phyloP scores from a whole-genome alignment of 225 moss, liverwort and hornwort genomes.

The Ulota crispa region DNA sequence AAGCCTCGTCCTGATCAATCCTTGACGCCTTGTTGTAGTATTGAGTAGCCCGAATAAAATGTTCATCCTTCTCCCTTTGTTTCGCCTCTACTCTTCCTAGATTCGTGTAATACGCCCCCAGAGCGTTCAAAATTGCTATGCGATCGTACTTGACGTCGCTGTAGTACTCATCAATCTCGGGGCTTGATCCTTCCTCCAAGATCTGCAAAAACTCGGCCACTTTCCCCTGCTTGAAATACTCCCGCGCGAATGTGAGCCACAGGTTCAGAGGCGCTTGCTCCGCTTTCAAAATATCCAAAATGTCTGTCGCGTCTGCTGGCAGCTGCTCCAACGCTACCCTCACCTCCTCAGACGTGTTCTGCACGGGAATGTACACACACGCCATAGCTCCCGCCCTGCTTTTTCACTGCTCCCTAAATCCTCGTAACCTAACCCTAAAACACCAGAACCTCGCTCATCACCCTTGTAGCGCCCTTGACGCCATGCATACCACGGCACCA shows the following conservation, averaged over 20 bases:
- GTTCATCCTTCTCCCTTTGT: conserved; percentile 93
- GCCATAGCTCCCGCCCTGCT: conserved; percentile 51
- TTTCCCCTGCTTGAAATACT: conserved; percentile 96
- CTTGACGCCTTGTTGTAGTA: conserved; percentile 95
- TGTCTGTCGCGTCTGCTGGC: conserved; percentile 91
- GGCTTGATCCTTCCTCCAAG: conserved; percentile 90
- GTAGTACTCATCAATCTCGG: conserved; percentile 97
- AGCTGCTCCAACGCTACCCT: conserved; percentile 89
- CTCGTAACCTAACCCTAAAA: conserved; percentile 7
- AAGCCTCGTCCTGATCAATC: conserved; percentile 97
- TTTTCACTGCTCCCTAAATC: background rate
- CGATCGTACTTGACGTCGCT: conserved; percentile 96
- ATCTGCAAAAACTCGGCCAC: conserved; percentile 88
- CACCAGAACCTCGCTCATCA: background rate
- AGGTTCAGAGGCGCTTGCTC: conserved; percentile 93
- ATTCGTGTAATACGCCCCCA: conserved; percentile 96
- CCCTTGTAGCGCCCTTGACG: conserved; percentile 13
- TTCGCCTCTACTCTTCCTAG: conserved; percentile 88
- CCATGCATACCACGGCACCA: conserved; percentile 18
- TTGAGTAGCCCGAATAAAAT: conserved; percentile 90
- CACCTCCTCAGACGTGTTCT: conserved; percentile 96
- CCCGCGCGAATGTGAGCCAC: conserved; percentile 96
- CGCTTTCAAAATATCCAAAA: conserved; percentile 93
- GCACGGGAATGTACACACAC: conserved; percentile 94
- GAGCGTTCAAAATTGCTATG: conserved; percentile 94